Base-by-base conservation (phyloP, 805 yeast species). In the Ogataea naganishii region DNA sequence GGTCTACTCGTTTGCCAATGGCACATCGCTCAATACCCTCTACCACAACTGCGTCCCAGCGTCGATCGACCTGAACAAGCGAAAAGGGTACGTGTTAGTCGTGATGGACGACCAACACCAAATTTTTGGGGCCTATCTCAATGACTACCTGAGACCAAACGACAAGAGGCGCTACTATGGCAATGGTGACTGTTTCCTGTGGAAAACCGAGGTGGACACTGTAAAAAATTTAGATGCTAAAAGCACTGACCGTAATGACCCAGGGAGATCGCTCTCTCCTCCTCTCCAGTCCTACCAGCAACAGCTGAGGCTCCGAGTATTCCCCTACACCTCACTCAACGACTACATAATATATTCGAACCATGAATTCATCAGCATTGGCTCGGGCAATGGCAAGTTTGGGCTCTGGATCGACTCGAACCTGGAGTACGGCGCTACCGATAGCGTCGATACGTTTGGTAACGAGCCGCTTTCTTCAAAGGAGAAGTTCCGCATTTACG, bases 111-210 rank as follows among this genome's bases (percentile, higher is more conserved):
- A 66, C 10, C 56, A 65, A 13, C 72, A 72, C 33, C 68, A 72
- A 17, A 53, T 72, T 24, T 86, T 88, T 58, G 96, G 96, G 0
- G 79, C 84, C 10, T 88, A 73, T 50, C 41, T 76, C 27, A 85
- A 85, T 51, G 95, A 83, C 41, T 63, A 69, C 32, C 65, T 82
- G 35, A 75, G 70, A 35, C 80, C 86, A 1, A 69, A 77, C 34
- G 94, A 83, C 29, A 70, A 71, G 28, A 73, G 72, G 44, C 65
- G 83, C 34, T 89, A 77, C 56, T 81, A 78, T 43, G 98, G 98
- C 1, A 88, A 88, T 56, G 96, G 96, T 1, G 96, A 89, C 52
- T 86, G 97, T 48, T 88, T 92, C 44, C 62, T 89, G 14, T 89
- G 96, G 95, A 81, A 78, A 40, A 47, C 70, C n/a, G 81, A 73